phyloP scores from a whole-genome alignment of 257 asterid species.

The Osmanthus fragrans region DNA sequence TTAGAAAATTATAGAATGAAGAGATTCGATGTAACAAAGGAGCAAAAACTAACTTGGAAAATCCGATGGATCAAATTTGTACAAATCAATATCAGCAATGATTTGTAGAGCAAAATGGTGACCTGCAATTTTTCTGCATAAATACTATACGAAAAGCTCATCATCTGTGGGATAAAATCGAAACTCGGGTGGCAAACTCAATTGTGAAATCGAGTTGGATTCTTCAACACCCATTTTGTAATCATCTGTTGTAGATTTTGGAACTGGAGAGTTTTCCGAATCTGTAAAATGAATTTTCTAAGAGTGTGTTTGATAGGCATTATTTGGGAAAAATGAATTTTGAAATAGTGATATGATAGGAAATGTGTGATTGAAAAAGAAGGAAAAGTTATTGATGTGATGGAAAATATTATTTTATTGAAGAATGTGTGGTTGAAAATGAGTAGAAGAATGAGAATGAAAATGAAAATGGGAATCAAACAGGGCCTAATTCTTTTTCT shows the following conservation, averaged over 20 bases:
- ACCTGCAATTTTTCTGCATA: conserved; percentile 48
- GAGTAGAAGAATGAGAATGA: too few relatives aligned
- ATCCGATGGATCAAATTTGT: conserved; percentile 53
- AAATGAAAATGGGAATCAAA: too few relatives aligned
- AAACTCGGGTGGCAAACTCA: conserved; percentile 55
- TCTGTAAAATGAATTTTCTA: background rate
- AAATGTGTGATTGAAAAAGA: too few relatives aligned
- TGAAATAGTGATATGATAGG: too few relatives aligned
- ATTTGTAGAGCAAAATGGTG: conserved; percentile 37
- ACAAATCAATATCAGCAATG: conserved; percentile 47
- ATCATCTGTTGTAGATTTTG: background rate
- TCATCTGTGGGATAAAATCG: conserved; percentile 56
- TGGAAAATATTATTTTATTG: too few relatives aligned
- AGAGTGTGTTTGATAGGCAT: too few relatives aligned
- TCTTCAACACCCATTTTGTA: conserved; percentile 36
- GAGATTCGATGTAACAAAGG: background rate
- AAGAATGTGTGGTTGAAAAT: too few relatives aligned
- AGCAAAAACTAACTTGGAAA: conserved; percentile 40
- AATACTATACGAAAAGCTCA: conserved; percentile 47
- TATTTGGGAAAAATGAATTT: too few relatives aligned
- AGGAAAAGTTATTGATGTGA: too few relatives aligned
- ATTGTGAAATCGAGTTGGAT: conserved; percentile 39
- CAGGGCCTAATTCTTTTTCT: too few relatives aligned
- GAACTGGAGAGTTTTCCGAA: background rate
- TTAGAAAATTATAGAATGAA: background rate